These are phyloP conservation scores for Syncephalastrum racemosum DNA, from an alignment of 371 early-diverging fungal genomes.

Conservation along the genomic window DNA sequence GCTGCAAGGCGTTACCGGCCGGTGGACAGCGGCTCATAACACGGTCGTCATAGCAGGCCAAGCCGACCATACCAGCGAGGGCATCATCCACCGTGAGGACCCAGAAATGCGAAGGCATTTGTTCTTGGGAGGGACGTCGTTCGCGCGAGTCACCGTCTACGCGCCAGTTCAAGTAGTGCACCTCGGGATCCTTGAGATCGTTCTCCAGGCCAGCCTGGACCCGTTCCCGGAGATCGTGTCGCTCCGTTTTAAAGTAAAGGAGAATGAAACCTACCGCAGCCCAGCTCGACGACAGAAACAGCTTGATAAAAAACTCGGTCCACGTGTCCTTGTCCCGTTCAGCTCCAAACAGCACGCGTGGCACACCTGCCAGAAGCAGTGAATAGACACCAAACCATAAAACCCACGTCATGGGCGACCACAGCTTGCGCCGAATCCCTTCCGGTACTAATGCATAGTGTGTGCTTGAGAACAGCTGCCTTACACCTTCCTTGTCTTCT, in stretches of 20 bases:
- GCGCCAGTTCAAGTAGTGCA: slow-evolving; percentile 33
- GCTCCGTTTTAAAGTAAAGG: slow-evolving; percentile 35
- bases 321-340: slow-evolving; percentile 7
- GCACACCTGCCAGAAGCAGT: slow-evolving; percentile 23
- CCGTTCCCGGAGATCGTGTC: slow-evolving; percentile 28
- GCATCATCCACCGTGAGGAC: slow-evolving; percentile 36
- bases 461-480: slow-evolving; percentile 24
- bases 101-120: slow-evolving; percentile 48
- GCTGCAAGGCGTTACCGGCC: slow-evolving; percentile 21
- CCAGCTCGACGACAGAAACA: slow-evolving; percentile 34
- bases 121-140: slow-evolving; percentile 28
- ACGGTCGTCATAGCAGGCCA: slow-evolving; percentile 22
- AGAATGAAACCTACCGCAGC: slow-evolving; percentile 29
- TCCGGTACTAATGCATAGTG: slow-evolving; percentile 39
- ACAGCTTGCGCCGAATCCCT: slow-evolving; percentile 43
- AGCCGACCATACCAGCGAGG: slow-evolving; percentile 40
- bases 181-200: slow-evolving; percentile 42
- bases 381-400: slow-evolving; percentile 40
- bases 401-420: slow-evolving; percentile 40
- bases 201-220: slow-evolving; percentile 37
- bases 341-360: slow-evolving; percentile 16
- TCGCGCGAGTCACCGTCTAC: slow-evolving; percentile 14
- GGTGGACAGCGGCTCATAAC: slow-evolving; percentile 5
- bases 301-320: slow-evolving; percentile 17
- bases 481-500: slow-evolving; percentile 27